Evolutionary conservation across 2,329 filamentous ascomycete species (phyloP), one percentile per base, ranked within the genome.

Genomic region (Thermoascus crustaceus): DNA sequence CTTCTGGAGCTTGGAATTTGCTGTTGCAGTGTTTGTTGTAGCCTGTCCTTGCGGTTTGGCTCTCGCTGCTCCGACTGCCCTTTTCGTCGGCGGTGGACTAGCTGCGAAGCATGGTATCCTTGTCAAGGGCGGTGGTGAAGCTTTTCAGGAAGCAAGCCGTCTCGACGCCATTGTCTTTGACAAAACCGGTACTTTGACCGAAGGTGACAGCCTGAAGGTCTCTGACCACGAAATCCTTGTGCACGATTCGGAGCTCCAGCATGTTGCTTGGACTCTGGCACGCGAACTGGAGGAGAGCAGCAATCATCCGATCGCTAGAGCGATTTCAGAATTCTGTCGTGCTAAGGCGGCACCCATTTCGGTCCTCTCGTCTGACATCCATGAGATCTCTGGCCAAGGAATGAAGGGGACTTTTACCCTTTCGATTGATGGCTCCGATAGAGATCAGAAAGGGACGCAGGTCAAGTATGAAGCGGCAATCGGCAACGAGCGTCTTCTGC

Each of bases 11-110:
- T 52, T 80, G 34, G 68, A 76, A 34, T 79, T 79, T 49, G 82
- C 85, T 10, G 89, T 93, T 48, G 76, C 85, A 5, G 85, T 91
- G 8, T 91, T 93, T 47, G 84, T 93, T 21, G 80, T 93, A 18
- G 85, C 85, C 2, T 93, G 85, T 52, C 85, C 85, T 2, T 93
- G 85, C 50, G 85, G 85, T 2, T 71, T 93, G 9, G 85, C 81
- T 1, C 75, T 93, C 5, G 85, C 85, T n/a, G 85, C 85, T 0
- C 85, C 85, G 1, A 93, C 85, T 0, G 85, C 85, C n/a, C 60
- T 93, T 21, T 89, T 89, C 45, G 85, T 91, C 7, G 85, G 84
- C 2, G 80, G 82, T 22, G 85, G 85, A 1, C 65, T 91, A 11
- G 85, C 85, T 2, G 85, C 85, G 5, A 80, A 82, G 54, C 65